A percentile compares a stretch with the other conserved stretches of the same genome.
Evolutionary conservation across 2,329 filamentous ascomycete species (phyloP).

Genomic region (Cadophora malorum): DNA sequence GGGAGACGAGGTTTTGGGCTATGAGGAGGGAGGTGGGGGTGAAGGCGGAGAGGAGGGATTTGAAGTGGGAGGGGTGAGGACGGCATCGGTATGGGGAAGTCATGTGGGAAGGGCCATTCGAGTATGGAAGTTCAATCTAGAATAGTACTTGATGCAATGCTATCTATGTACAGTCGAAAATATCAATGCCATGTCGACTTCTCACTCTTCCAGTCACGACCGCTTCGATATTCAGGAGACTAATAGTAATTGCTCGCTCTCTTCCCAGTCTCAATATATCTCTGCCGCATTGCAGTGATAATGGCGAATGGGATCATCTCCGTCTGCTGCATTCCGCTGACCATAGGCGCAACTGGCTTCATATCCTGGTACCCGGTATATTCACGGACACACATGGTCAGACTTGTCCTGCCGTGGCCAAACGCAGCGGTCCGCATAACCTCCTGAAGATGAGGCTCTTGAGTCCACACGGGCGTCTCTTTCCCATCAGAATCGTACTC

Average conservation of each 20-base stretch:
- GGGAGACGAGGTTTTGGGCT: slow-evolving; percentile 3
- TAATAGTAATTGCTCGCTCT: neutral
- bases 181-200: no score
- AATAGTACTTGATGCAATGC: no score
- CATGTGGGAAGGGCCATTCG: neutral
- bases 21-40: neutral
- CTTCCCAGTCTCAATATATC: neutral
- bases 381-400: slow-evolving; percentile 29
- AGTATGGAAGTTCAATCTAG: neutral
- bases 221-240: neutral
- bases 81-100: neutral
- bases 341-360: neutral
- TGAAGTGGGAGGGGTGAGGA: neutral
- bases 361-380: neutral
- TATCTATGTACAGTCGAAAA: no score
- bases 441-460: slow-evolving; percentile 1
- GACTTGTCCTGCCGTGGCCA: slow-evolving; percentile 20
- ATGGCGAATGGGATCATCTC: slow-evolving; percentile 5
- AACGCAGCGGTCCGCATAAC: slow-evolving; percentile 31
- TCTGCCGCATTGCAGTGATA: neutral
- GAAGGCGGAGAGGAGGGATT: neutral
- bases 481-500: neutral
- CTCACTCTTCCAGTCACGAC: no score
- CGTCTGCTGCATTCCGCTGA: neutral
- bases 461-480: slow-evolving; percentile 21